Conservation (phyloP, 129 eudicot genomes). For the Sambucus nigra region DNA sequence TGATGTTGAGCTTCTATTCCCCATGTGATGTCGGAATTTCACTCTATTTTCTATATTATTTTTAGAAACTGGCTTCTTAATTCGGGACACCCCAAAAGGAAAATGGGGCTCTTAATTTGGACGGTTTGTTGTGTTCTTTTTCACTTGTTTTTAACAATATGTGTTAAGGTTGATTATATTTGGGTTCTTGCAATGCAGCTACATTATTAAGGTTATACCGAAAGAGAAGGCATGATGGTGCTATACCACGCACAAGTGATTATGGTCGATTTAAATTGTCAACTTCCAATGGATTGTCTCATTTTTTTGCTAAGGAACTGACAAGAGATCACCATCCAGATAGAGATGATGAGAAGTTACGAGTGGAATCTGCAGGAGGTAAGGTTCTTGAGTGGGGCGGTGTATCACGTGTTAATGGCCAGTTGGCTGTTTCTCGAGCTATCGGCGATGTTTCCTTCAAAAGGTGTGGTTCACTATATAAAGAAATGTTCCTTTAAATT, state of each 20-base stretch:
- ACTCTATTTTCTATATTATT: no score
- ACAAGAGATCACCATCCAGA: slow-evolving; percentile 97
- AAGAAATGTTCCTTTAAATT: neutral
- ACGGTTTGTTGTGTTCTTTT: no score
- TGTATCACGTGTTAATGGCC: slow-evolving; percentile 84
- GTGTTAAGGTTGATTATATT: slow-evolving; percentile 9
- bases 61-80: no score
- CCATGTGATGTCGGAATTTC: neutral
- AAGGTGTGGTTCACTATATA: slow-evolving; percentile 36
- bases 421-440: slow-evolving; percentile 88
- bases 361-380: slow-evolving; percentile 97
- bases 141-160: neutral
- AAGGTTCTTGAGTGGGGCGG: slow-evolving; percentile 84
- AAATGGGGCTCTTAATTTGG: no score
- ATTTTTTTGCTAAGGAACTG: slow-evolving; percentile 62
- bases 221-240: slow-evolving; percentile 44
- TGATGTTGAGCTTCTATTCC: no score
- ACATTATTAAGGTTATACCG: slow-evolving; percentile 66
- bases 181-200: slow-evolving; percentile 46
- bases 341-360: slow-evolving; percentile 76
- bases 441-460: slow-evolving; percentile 84
- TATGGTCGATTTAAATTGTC: slow-evolving; percentile 41
- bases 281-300: slow-evolving; percentile 44
- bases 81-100: no score
- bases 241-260: slow-evolving; percentile 40